Conservation (phyloP, 345 rosid species). For the Euphorbia tirucalli region DNA sequence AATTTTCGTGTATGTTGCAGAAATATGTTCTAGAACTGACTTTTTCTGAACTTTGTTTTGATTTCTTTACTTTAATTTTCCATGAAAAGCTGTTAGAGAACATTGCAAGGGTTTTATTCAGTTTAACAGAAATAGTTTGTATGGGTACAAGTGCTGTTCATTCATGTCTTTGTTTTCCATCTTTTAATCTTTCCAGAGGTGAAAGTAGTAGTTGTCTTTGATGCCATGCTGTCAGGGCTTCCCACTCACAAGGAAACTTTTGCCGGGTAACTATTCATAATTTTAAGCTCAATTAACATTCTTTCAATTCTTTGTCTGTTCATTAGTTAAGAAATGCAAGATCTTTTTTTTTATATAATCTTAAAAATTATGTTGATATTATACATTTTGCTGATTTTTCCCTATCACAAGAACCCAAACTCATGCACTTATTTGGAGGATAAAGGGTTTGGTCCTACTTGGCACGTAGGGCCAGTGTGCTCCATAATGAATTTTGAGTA, state of each 20-base stretch:
- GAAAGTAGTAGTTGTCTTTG: slow-evolving; percentile 93
- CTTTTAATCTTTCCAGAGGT: slow-evolving; percentile 56
- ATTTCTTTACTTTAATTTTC: neutral
- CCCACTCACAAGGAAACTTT: slow-evolving; percentile 83
- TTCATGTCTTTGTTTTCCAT: slow-evolving; percentile 14
- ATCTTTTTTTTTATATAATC: neutral
- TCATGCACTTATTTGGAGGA: neutral
- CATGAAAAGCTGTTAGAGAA: neutral
- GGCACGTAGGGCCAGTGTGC: too few species aligned
- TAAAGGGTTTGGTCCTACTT: too few species aligned
- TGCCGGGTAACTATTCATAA: slow-evolving; percentile 46
- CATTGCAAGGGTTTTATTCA: neutral
- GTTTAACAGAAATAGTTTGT: neutral
- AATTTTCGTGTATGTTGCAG: neutral
- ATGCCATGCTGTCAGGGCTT: slow-evolving; percentile 93
- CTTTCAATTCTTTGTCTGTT: neutral
- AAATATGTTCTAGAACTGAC: neutral
- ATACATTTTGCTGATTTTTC: neutral
- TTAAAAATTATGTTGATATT: neutral
- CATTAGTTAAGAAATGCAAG: neutral
- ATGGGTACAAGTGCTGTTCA: neutral
- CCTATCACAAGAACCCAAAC: neutral
- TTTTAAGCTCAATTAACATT: neutral
- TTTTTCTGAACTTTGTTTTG: neutral
- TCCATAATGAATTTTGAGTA: too few species aligned